Evolutionary conservation across 257 asterid genomes (phyloP).

Genomic region (Scutellaria minor): DNA sequence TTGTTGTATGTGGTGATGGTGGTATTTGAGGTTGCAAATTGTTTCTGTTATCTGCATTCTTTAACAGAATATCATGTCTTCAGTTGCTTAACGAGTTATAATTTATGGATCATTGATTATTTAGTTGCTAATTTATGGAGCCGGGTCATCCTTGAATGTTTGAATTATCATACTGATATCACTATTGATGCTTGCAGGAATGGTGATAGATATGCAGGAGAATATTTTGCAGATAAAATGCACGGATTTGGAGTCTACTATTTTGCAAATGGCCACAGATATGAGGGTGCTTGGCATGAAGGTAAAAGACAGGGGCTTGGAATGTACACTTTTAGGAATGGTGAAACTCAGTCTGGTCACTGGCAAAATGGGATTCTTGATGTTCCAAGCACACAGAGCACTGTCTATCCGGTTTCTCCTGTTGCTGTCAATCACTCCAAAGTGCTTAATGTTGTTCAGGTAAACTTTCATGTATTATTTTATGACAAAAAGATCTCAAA

Average conservation of each 20-base stretch:
- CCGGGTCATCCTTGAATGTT: background rate
- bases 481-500: background rate
- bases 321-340: constrained; percentile 81
- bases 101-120: constrained; percentile 12
- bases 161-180: constrained; percentile 20
- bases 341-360: constrained; percentile 87
- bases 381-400: constrained; percentile 79
- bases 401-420: constrained; percentile 68
- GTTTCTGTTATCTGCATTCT: background rate
- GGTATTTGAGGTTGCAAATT: too few species aligned
- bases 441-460: constrained; percentile 88
- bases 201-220: constrained; percentile 91
- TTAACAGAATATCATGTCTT: constrained; percentile 16
- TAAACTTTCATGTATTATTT: constrained; percentile 33
- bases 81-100: constrained; percentile 18
- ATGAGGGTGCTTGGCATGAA: constrained; percentile 97
- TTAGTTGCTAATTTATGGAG: background rate
- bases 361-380: constrained; percentile 92
- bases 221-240: constrained; percentile 91
- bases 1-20: background rate
- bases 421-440: constrained; percentile 86
- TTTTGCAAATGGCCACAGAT: constrained; percentile 81
- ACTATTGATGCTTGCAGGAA: constrained; percentile 49
- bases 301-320: constrained; percentile 91
- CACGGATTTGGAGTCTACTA: constrained; percentile 85